These are phyloP conservation scores for Populus alba DNA, from an alignment of 345 rosid species.

Conservation along the genomic window DNA sequence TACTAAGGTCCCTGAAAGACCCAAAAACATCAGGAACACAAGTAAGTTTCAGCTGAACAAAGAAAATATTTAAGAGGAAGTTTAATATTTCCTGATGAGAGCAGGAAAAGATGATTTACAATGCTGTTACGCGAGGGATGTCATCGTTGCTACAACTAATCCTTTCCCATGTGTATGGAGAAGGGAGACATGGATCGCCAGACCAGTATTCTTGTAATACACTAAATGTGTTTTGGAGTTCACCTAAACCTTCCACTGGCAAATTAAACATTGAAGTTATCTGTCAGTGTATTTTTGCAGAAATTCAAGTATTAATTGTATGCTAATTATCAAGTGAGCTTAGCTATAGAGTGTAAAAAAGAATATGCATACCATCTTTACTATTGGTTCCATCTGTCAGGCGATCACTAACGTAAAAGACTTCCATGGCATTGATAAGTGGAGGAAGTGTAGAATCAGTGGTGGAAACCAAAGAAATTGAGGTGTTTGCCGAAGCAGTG, in stretches of 20 bases:
- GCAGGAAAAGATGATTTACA: constrained; percentile 24
- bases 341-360: background rate
- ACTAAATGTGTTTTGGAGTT: constrained; percentile 13
- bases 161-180: constrained; percentile 48
- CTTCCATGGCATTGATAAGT: constrained; percentile 47
- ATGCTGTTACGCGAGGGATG: constrained; percentile 40
- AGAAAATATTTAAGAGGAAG: background rate
- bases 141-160: constrained; percentile 32
- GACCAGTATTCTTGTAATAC: constrained; percentile 23
- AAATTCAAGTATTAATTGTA: background rate
- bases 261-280: background rate
- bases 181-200: constrained; percentile 59
- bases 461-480: constrained; percentile 33
- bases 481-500: constrained; percentile 29
- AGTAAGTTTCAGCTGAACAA: background rate
- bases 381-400: constrained; percentile 32
- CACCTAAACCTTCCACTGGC: constrained; percentile 35
- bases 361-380: constrained; percentile 29
- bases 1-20: constrained; percentile 32
- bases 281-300: background rate
- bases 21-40: background rate
- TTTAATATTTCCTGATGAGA: background rate
- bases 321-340: background rate
- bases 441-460: constrained; percentile 45
- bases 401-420: constrained; percentile 24